Percentiles rank a stretch among this genome's conserved stretches.
Evolutionary conservation across 176 grass and related monocot genomes (phyloP).

Genomic region (Phyllostachys edulis): DNA sequence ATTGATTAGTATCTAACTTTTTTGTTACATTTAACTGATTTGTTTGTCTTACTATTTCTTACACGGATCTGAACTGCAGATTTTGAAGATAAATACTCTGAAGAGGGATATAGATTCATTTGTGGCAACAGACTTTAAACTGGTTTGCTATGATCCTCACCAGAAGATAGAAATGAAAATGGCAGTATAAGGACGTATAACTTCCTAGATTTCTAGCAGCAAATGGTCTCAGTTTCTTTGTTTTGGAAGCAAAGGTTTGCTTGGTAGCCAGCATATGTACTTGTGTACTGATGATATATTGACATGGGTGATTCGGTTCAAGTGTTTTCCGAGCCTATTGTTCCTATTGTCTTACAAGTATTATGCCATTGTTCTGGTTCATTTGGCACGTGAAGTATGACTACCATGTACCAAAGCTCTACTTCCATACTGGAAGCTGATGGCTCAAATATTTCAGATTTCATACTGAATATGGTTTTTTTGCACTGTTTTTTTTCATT

Average conservation of each 20-base stretch:
- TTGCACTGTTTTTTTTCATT: neutral
- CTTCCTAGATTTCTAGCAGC: neutral
- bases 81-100: slow-evolving; percentile 71
- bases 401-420: no score
- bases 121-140: slow-evolving; percentile 66
- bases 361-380: neutral
- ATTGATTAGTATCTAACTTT: neutral
- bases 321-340: neutral
- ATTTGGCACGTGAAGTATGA: neutral
- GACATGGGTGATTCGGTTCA: neutral
- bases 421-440: neutral
- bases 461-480: neutral
- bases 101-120: slow-evolving; percentile 94
- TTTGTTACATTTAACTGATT: neutral
- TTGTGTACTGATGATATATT: neutral
- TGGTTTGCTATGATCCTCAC: slow-evolving; percentile 74
- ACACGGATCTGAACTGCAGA: slow-evolving; percentile 34
- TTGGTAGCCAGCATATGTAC: neutral
- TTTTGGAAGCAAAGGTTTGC: neutral
- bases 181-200: neutral
- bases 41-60: neutral
- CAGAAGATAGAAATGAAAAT: slow-evolving; percentile 72
- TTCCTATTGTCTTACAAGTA: neutral
- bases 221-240: neutral
- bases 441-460: neutral